These are phyloP conservation scores for Ceratocystis alfenasii DNA, from an alignment of 2,329 filamentous ascomycete species.

Conservation along the genomic window DNA sequence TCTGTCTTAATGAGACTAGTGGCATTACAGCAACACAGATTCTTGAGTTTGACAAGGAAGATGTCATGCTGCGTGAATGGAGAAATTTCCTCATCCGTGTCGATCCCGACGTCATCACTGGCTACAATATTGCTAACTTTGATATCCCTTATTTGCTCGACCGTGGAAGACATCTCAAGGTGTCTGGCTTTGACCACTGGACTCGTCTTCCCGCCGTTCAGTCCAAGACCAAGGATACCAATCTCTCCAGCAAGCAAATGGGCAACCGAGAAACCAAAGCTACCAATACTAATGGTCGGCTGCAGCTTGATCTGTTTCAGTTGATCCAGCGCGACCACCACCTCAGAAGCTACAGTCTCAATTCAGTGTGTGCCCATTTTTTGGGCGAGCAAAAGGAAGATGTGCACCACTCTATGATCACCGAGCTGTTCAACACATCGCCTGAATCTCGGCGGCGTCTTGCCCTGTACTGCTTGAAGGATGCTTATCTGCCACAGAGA, in stretches of 20 bases:
- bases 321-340: constrained; percentile 91
- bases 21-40: constrained; percentile 91
- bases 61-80: constrained; percentile 87
- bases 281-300: constrained; percentile 85
- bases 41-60: constrained; percentile 67
- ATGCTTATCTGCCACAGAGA: constrained; percentile 87
- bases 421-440: constrained; percentile 92
- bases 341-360: constrained; percentile 88
- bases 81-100: constrained; percentile 78
- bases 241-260: constrained; percentile 96
- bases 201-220: constrained; percentile 59
- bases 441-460: constrained; percentile 81
- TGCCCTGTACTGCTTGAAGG: constrained; percentile 92
- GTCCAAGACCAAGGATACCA: constrained; percentile 65
- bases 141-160: constrained; percentile 95
- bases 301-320: constrained; percentile 91
- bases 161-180: constrained; percentile 72
- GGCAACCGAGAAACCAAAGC: constrained; percentile 88
- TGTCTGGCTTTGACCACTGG: constrained; percentile 73
- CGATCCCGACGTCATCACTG: constrained; percentile 94
- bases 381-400: constrained; percentile 96
- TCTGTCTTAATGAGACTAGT: constrained; percentile 85
- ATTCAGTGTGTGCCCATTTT: constrained; percentile 91
- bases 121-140: constrained; percentile 98
- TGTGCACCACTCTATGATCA: constrained; percentile 98